Conservation (phyloP, 2,329 filamentous ascomycete species). For the Rhexocercosporidium sp. region DNA sequence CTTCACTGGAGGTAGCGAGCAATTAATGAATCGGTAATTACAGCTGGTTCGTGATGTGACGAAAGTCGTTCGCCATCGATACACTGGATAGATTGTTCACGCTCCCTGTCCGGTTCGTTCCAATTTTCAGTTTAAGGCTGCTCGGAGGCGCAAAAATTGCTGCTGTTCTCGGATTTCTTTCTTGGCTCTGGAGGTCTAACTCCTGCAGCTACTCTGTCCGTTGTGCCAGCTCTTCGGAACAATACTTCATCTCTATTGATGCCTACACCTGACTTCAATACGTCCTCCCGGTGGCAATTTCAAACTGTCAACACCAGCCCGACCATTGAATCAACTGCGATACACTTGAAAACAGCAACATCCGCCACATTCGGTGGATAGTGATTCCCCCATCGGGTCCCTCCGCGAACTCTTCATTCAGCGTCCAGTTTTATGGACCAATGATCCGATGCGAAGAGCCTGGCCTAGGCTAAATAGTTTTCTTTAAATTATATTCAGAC, state of each 20-base stretch:
- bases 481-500: constrained; percentile 7
- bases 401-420: constrained; percentile 23
- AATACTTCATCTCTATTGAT: background rate
- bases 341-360: constrained; percentile 11
- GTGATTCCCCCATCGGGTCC: constrained; percentile 19
- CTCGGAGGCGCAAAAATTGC: background rate
- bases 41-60: constrained; percentile 29
- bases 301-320: background rate
- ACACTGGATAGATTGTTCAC: constrained; percentile 30
- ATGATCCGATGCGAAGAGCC: constrained; percentile 20
- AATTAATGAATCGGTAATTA: constrained; percentile 27
- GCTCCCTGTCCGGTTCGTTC: constrained; percentile 12
- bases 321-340: background rate
- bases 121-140: background rate
- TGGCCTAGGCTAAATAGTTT: constrained; percentile 6
- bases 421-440: constrained; percentile 28
- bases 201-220: constrained; percentile 9
- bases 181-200: constrained; percentile 1
- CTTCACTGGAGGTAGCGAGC: constrained; percentile 22
- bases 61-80: constrained; percentile 21
- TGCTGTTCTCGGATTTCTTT: background rate
- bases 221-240: background rate
- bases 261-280: background rate
- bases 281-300: background rate
- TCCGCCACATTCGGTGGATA: background rate